phyloP scores from a whole-genome alignment of 306 rosid species.

The Sicyos edulis region DNA sequence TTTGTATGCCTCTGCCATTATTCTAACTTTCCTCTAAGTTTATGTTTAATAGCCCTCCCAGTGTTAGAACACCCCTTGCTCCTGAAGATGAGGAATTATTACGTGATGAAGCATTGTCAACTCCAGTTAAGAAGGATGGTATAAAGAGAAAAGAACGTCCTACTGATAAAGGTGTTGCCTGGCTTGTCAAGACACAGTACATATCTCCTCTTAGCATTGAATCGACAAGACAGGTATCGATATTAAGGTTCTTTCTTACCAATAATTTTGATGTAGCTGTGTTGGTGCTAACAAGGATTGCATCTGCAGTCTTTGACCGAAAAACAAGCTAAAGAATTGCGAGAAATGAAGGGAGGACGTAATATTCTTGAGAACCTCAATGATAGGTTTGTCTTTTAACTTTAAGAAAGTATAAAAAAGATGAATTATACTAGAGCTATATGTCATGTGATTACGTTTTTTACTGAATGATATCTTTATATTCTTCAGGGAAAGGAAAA shows the following conservation, averaged over 20 bases:
- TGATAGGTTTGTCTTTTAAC: slow-evolving; percentile 43
- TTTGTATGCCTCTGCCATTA: slow-evolving; percentile 8
- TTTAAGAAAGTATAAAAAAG: background rate
- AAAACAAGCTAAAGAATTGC: slow-evolving; percentile 91
- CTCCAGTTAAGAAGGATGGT: slow-evolving; percentile 83
- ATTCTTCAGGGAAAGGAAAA: slow-evolving; percentile 76
- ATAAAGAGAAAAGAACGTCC: slow-evolving; percentile 88
- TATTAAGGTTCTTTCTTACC: slow-evolving; percentile 12
- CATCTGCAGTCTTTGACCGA: slow-evolving; percentile 76
- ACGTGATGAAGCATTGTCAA: slow-evolving; percentile 69
- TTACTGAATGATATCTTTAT: slow-evolving; percentile 17
- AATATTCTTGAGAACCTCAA: slow-evolving; percentile 62
- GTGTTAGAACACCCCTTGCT: slow-evolving; percentile 59
- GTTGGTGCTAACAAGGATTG: slow-evolving; percentile 16
- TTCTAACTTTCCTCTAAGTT: slow-evolving; percentile 26
- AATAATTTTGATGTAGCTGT: slow-evolving; percentile 22
- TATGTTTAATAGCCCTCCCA: slow-evolving; percentile 60
- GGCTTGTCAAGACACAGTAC: slow-evolving; percentile 98
- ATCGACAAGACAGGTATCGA: slow-evolving; percentile 68
- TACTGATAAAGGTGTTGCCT: slow-evolving; percentile 97
- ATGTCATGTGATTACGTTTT: background rate
- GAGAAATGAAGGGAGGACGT: slow-evolving; percentile 81
- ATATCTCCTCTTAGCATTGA: slow-evolving; percentile 94
- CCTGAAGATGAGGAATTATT: slow-evolving; percentile 90
- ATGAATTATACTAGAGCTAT: background rate